Base-by-base conservation (phyloP, 192 early-diverging fungal species). In the Coemansia sp. region DNA sequence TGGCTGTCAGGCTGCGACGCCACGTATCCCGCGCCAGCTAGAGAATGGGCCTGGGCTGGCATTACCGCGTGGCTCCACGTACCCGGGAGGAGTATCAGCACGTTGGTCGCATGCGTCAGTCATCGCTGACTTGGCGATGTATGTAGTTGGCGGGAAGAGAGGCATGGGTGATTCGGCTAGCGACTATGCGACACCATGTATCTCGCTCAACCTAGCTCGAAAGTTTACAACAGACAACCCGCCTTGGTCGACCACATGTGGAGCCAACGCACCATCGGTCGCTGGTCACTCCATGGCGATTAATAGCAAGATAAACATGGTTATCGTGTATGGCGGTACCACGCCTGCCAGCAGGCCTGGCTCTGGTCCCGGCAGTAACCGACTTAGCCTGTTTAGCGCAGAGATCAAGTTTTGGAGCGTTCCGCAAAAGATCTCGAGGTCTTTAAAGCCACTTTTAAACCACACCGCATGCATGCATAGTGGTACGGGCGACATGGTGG, bases 121-220 rank as follows among this genome's bases (percentile, higher is more conserved):
- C 3, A 71, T 80, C 7, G 71, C 77, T 26, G 77, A 80, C 69
- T 62, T 71, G 48, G 63, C 72, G 24, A 67, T 80, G 45, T 80
- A 80, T 55, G 66, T 80, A 28, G 62, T 80, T 21, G 77, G 77
- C 58, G 77, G 77, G 16, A 73, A 71, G 21, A 14, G 20, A 23
- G 48, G 58, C 35, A 40, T 34, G 21, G 69, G 72, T 33, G 70
- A 73, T 50, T 24, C 56, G 9, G 38, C 45, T 10, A 23, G n/a
- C 26, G 67, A 70, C 68, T 80, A 70, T 43, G 72, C 71, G 34
- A 14, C 56, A 2, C 20, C 67, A 31, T 80, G 72, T 40, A 28
- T 71, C 53, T 62, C 77, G 48, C 56, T 80, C 38, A 63, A 74
- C 36, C 59, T 80, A 37, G 57, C 69, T 0, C 18, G 24, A 9